phyloP scores from a whole-genome alignment of 495 filamentous ascomycete genomes.

The Trichodelitschia bisporula region DNA sequence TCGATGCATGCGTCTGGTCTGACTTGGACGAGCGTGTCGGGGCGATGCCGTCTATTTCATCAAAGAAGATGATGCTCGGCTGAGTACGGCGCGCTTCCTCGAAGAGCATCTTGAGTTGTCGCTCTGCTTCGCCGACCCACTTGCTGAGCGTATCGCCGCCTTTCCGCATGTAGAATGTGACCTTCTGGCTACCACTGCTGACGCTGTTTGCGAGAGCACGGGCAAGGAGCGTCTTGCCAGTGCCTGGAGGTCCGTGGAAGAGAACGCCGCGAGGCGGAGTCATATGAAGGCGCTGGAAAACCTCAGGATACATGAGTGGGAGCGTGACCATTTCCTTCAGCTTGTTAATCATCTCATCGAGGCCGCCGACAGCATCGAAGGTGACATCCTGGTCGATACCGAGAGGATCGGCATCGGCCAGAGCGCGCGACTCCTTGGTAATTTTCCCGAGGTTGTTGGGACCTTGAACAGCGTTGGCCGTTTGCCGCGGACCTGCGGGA shows the following conservation, averaged over 20 bases:
- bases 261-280: conserved; percentile 83
- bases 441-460: conserved; percentile 74
- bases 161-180: conserved; percentile 98
- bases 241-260: conserved; percentile 92
- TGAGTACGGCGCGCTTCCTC: conserved; percentile 89
- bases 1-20: conserved; percentile 95
- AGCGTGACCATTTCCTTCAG: conserved; percentile 95
- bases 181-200: conserved; percentile 58
- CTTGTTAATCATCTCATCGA: conserved; percentile 80
- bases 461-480: conserved; percentile 40
- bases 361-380: conserved; percentile 76
- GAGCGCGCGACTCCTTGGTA: conserved; percentile 43
- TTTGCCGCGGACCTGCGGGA: no score
- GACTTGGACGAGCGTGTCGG: conserved; percentile 92
- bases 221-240: conserved; percentile 88
- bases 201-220: conserved; percentile 72
- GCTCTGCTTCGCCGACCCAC: conserved; percentile 96
- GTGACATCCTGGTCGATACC: conserved; percentile 78
- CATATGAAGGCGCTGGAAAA: conserved; percentile 79
- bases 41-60: conserved; percentile 90
- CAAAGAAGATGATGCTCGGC: conserved; percentile 97
- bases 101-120: conserved; percentile 76
- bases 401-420: conserved; percentile 82
- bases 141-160: conserved; percentile 92
- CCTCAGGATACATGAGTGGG: conserved; percentile 78